Evolutionary conservation across 2,329 filamentous ascomycete species (phyloP), one percentile per base, ranked within the genome.

Genomic region (Bretziella fagacearum): DNA sequence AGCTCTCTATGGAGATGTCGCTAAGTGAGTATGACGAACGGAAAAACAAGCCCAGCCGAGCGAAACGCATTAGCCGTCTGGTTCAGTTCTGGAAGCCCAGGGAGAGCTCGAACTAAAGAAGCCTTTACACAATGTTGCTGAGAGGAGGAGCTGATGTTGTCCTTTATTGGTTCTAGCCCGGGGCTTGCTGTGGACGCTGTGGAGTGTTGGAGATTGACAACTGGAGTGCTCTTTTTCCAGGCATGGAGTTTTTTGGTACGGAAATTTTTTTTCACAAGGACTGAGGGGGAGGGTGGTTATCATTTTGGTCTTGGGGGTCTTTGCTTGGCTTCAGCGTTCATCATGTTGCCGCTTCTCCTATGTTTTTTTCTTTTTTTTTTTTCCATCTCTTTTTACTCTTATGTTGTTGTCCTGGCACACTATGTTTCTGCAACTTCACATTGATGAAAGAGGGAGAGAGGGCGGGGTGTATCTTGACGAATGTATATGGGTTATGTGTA

Each of bases 11-110:
- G 55, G 80, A 84, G 57, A 73, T 80, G 39, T 66, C 69, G 4
- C 56, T 66, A 52, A 73, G 76, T 37, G 66, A 62, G 33, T 70
- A 77, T n/a, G 57, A 63, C 0, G 73, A 74, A 26, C 74, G 73
- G 56, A 73, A 70, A 65, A 54, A 59, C 6, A 77, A 75, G 58
- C 56, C 55, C 20, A 83, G 79, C 66, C 81, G 77, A 59, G 67
- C 74, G 30, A 82, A 77, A 58, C 72, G 81, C 25, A 63, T 86
- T 30, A 81, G 82, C 58, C 79, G 80, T 44, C 69, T 86, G 65
- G 77, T 85, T 69, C 77, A 80, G 55, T 87, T 87, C 60, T 87
- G 81, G 81, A 84, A 81, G 62, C 66, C 69, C 7, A 69, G 70
- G 52, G 58, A 63, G 30, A 54, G 51, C 2, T 51, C 57, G 27